phyloP scores from a whole-genome alignment of 106 monocot genomes.

The Agapanthus africanus region DNA sequence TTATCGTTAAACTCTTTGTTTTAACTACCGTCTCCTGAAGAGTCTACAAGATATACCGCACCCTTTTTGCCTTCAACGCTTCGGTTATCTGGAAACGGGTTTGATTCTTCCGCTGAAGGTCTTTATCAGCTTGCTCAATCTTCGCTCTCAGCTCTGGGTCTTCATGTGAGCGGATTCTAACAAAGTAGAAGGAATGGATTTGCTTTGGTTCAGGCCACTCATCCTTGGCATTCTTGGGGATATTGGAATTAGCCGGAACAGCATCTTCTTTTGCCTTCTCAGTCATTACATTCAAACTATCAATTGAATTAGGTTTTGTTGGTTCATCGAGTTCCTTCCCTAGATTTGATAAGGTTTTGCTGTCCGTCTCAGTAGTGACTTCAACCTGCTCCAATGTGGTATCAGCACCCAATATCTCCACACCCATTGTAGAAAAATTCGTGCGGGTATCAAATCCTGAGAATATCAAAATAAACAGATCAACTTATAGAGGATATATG shows the following conservation, averaged over 20 bases:
- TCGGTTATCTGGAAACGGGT: conserved; percentile 40
- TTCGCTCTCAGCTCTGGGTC: conserved; percentile 70
- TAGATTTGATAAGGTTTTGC: conserved; percentile 9
- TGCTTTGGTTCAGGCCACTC: conserved; percentile 77
- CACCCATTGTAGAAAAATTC: conserved; percentile 21
- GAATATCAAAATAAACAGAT: too few species aligned
- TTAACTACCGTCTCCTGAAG: too few species aligned
- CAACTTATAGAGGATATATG: too few species aligned
- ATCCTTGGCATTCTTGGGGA: conserved; percentile 72
- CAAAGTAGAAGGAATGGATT: conserved; percentile 57
- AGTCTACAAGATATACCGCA: conserved; percentile 1
- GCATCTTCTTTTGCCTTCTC: conserved; percentile 25
- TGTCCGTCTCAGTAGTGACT: conserved; percentile 15
- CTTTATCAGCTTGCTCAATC: conserved; percentile 66
- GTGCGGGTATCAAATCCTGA: background rate
- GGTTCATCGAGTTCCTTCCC: conserved; percentile 25
- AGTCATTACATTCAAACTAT: too few species aligned
- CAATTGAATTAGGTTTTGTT: conserved; percentile 24
- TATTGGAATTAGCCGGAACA: conserved; percentile 5
- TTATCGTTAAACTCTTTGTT: too few species aligned
- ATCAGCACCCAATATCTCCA: conserved; percentile 48
- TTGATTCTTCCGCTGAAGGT: conserved; percentile 45
- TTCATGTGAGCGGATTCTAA: conserved; percentile 53
- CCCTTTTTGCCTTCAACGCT: conserved; percentile 58
- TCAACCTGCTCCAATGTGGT: conserved; percentile 15